A percentile compares a stretch with the other conserved stretches of the same genome.
phyloP scores from a whole-genome alignment of 371 early-diverging fungal species.

The Mucor indicus region DNA sequence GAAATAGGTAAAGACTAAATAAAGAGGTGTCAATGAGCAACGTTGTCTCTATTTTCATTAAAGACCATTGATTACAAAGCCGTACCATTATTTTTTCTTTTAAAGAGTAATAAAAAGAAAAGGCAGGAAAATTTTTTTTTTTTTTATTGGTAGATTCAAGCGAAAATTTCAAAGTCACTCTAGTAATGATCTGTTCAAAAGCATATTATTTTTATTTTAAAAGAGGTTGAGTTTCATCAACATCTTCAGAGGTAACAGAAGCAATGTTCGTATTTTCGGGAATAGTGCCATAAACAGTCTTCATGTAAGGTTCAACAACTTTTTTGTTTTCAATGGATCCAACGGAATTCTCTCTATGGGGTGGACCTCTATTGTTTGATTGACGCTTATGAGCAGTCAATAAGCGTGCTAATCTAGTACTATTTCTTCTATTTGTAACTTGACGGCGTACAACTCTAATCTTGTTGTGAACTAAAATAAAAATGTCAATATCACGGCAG shows the following conservation, averaged over 20 bases:
- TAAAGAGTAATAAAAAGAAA: background rate
- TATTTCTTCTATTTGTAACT: slow-evolving; percentile 21
- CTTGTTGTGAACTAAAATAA: slow-evolving; percentile 22
- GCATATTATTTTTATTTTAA: background rate
- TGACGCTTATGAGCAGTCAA: slow-evolving; percentile 20
- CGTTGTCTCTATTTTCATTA: too few species aligned
- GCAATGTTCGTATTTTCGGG: slow-evolving; percentile 1
- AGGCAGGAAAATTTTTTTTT: background rate
- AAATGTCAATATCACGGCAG: background rate
- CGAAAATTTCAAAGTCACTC: too few species aligned
- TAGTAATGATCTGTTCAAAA: too few species aligned
- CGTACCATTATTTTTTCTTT: background rate
- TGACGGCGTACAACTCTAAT: slow-evolving; percentile 27
- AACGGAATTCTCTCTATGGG: slow-evolving; percentile 13
- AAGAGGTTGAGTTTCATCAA: slow-evolving; percentile 18
- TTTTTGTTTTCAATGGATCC: slow-evolving; percentile 15
- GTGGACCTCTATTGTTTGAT: background rate
- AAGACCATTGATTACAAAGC: too few species aligned
- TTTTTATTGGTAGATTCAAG: background rate
- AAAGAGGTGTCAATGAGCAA: background rate
- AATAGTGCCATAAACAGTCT: slow-evolving; percentile 22
- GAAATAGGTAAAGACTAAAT: slow-evolving; percentile 40
- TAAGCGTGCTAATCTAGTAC: slow-evolving; percentile 15
- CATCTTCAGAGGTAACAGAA: background rate
- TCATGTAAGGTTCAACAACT: slow-evolving; percentile 23